Base-by-base conservation (phyloP, 2,329 filamentous ascomycete genomes). In the Penicillium sp. region DNA sequence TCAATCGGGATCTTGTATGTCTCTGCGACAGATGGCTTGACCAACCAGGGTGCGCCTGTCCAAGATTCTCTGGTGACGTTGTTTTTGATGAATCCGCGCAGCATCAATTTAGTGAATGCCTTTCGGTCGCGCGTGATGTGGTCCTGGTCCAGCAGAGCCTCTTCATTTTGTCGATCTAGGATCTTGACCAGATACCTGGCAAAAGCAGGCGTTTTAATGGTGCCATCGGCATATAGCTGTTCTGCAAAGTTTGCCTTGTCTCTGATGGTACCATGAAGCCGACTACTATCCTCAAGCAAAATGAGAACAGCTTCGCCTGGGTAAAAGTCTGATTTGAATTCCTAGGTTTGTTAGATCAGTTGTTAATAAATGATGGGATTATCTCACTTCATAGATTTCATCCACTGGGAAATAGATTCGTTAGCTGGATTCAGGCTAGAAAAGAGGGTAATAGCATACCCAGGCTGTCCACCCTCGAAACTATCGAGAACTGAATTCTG, bases 1-100 rank as follows among this genome's bases (percentile, higher is more conserved):
- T 91, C 86, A n/a, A 87, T 92, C 60, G 91, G 88, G 61, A 99
- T 94, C 60, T 91, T 87, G 73, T 94, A 96, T 61, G 87, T 83
- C 45, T 86, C 85, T 1, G 94, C 94, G 58, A 96, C 87, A 53
- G 91, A 87, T 36, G 89, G 84, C 76, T 95, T 97, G 19, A 97
- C 93, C 54, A 96, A 79, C 94, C 94, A 99, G 0, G 94, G 93
- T 0, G 94, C 94, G n/a, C 93, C 93, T 59, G 87, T 93, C 91
- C 92, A 97, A 4, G 91, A 85, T 69, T 97, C 94, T 60, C 93
- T 82, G 2, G 87, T 89, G n/a, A 97, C 89, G 0, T 92, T 94
- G 74, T 95, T 92, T 72, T 96, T 96, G 62, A 99, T 90, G 64
- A 97, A 99, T 6, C 92, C 91, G 34, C 93, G 87, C 40, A 99